These are phyloP conservation scores for Suzukiozyma palmioleophila DNA, from an alignment of 1,139 yeast species.

Conservation along the genomic window DNA sequence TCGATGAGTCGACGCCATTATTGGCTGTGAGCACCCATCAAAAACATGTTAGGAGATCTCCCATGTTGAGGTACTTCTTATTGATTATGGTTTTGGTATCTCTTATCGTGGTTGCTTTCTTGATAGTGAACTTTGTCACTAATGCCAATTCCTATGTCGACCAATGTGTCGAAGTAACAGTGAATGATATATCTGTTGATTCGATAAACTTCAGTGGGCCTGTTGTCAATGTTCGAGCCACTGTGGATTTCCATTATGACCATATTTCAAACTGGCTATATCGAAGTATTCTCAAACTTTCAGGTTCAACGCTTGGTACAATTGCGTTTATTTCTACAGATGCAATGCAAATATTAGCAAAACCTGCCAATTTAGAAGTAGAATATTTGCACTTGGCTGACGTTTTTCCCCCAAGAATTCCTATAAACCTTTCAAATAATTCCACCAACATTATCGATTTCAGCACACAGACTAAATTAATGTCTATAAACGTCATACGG, in stretches of 20 bases:
- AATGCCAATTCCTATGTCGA: constrained; percentile 12
- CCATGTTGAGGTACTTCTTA: not conserved
- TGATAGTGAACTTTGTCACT: constrained; percentile 2
- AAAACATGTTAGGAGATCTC: not conserved
- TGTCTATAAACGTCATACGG: constrained; percentile 16
- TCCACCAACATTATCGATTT: constrained; percentile 23
- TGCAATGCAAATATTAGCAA: constrained; percentile 19
- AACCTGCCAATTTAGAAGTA: constrained; percentile 14
- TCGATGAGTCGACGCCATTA: constrained; percentile 3
- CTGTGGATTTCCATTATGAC: constrained; percentile 23
- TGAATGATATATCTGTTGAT: constrained; percentile 16
- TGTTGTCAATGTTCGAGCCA: constrained; percentile 21
- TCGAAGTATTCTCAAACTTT: constrained; percentile 16
- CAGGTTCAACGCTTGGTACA: constrained; percentile 20
- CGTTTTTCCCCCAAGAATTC: constrained; percentile 22
- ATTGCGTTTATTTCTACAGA: constrained; percentile 20
- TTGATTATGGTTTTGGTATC: not conserved
- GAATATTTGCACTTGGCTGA: constrained; percentile 22
- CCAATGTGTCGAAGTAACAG: constrained; percentile 17
- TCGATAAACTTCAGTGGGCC: constrained; percentile 21
- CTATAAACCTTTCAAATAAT: constrained; percentile 18
- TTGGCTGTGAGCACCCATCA: not conserved
- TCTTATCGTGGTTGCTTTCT: not conserved
- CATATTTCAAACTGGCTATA: constrained; percentile 17
- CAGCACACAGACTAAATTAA: constrained; percentile 18